Percentiles rank a stretch among this genome's conserved stretches.
Conservation (phyloP, 805 yeast species). For the Candida qinlingensis region DNA sequence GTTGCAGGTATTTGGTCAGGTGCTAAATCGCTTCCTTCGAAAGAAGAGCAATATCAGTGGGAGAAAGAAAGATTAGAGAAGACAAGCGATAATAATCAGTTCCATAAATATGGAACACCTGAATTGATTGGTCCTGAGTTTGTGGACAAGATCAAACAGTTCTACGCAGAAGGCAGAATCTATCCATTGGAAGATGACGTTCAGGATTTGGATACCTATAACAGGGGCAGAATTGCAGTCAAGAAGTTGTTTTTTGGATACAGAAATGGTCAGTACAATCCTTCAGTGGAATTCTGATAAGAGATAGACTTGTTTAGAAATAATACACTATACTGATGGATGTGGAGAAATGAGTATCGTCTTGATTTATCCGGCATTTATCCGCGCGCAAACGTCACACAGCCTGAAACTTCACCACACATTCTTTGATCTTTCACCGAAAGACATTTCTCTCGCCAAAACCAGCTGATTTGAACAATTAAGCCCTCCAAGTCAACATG, state of each 20-base stretch:
- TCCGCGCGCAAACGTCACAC: too few species aligned
- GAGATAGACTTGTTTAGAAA: too few species aligned
- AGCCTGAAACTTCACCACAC: not conserved
- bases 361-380: too few species aligned
- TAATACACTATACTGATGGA: too few species aligned
- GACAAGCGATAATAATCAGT: conserved; percentile 19
- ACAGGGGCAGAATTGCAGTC: not conserved
- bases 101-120: conserved; percentile 27
- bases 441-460: too few species aligned
- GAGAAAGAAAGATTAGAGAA: conserved; percentile 23
- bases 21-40: conserved; percentile 32
- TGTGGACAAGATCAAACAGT: conserved; percentile 21
- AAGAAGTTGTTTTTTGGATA: not conserved
- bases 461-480: too few species aligned
- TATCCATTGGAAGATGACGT: conserved; percentile 22
- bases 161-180: conserved; percentile 23
- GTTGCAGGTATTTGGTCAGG: conserved; percentile 53
- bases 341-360: too few species aligned
- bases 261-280: not conserved
- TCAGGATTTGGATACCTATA: not conserved
- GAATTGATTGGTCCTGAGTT: conserved; percentile 20
- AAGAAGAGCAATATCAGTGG: conserved; percentile 35
- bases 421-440: too few species aligned
- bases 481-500: not conserved
- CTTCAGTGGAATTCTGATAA: too few species aligned